Evolutionary conservation across 305 asterid species (phyloP).

Genomic region (Salvia sclarea): DNA sequence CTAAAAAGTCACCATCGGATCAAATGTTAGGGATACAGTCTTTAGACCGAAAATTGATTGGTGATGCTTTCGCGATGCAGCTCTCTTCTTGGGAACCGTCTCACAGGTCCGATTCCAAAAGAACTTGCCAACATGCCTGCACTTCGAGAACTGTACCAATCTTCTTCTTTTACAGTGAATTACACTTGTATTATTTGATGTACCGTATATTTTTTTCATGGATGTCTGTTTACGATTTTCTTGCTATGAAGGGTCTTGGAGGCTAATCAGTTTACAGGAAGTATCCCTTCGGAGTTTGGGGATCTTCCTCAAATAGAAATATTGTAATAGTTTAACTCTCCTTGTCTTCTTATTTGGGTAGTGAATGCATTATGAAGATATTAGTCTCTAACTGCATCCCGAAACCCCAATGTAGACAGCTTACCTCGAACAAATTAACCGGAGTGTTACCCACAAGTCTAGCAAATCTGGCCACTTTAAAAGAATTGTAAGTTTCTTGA

Average conservation of each 20-base stretch:
- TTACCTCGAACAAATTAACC: conserved; percentile 62
- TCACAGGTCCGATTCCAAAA: conserved; percentile 59
- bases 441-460: conserved; percentile 57
- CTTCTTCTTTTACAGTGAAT: background rate
- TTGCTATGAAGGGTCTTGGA: conserved; percentile 44
- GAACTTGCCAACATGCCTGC: conserved; percentile 63
- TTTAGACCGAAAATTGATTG: too few species aligned
- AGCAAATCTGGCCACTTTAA: conserved; percentile 52
- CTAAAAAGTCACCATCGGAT: too few species aligned
- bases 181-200: too few species aligned
- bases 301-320: conserved; percentile 42
- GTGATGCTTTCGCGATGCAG: too few species aligned
- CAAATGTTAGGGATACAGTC: too few species aligned
- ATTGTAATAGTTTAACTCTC: conserved; percentile 40
- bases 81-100: conserved; percentile 55
- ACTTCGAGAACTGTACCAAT: conserved; percentile 48
- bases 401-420: too few species aligned
- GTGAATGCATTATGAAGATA: too few species aligned
- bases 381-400: too few species aligned
- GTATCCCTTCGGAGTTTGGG: conserved; percentile 68
- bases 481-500: conserved; percentile 51
- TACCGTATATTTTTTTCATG: too few species aligned
- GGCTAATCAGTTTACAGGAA: conserved; percentile 58
- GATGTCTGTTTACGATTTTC: background rate
- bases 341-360: too few species aligned